phyloP scores from a whole-genome alignment of 805 yeast species.

The Saturnispora silvae region DNA sequence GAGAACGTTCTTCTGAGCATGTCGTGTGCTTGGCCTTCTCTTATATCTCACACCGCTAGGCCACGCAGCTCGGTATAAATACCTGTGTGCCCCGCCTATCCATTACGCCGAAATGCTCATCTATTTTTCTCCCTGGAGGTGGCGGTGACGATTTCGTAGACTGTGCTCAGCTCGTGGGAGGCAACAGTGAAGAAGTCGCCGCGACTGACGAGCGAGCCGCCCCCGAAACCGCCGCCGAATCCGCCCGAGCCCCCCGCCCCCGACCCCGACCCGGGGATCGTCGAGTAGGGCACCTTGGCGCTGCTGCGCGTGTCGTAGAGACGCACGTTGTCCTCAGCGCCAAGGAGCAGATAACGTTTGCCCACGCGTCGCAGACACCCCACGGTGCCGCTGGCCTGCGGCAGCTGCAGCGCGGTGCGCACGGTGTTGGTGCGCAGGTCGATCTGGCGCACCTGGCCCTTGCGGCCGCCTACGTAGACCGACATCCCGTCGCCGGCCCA shows the following conservation, averaged over 20 bases:
- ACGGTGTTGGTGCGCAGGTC: constrained; percentile 28
- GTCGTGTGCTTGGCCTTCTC: no score
- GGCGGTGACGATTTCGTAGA: no score
- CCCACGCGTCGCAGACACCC: not conserved
- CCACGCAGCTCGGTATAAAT: no score
- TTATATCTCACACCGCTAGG: no score
- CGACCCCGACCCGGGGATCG: no score
- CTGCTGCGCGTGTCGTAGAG: constrained; percentile 15
- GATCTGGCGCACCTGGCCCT: constrained; percentile 72
- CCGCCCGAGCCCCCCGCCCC: constrained; percentile 42
- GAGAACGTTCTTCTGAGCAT: not conserved
- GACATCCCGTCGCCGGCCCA: constrained; percentile 82
- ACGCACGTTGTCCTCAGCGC: not conserved
- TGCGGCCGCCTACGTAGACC: constrained; percentile 80
- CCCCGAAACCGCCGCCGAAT: not conserved
- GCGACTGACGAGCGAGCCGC: not conserved
- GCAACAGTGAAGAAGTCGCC: no score
- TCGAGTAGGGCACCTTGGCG: constrained; percentile 63
- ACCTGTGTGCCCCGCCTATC: no score
- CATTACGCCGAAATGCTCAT: no score
- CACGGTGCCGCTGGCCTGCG: not conserved
- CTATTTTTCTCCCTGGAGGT: no score
- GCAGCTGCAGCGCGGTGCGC: not conserved
- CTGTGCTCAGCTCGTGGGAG: no score
- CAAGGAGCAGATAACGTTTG: not conserved